phyloP scores from a whole-genome alignment of 306 rosid genomes.

The Cicer arietinum region DNA sequence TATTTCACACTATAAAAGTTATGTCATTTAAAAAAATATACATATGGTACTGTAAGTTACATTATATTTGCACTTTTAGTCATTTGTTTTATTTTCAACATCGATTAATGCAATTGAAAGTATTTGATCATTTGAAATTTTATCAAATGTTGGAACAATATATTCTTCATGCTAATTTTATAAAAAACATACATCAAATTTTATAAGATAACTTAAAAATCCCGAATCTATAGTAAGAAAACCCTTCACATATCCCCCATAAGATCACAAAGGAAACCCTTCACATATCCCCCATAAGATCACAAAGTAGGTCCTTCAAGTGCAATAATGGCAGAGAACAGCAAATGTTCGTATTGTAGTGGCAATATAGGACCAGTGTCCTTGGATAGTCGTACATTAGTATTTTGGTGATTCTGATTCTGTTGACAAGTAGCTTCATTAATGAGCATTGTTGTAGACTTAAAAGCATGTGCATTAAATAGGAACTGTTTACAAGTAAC shows the following conservation, averaged over 20 bases:
- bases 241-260: background rate
- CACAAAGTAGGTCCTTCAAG: background rate
- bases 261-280: background rate
- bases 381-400: background rate
- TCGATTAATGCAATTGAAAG: too few relatives aligned
- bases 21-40: too few relatives aligned
- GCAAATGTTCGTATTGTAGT: conserved; percentile 1
- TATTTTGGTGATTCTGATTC: conserved; percentile 5
- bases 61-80: too few relatives aligned
- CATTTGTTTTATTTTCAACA: too few relatives aligned
- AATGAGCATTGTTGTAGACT: background rate
- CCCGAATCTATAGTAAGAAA: background rate
- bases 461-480: background rate
- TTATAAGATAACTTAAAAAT: too few relatives aligned
- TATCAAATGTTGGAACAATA: too few relatives aligned
- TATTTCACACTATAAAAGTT: too few relatives aligned
- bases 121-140: too few relatives aligned
- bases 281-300: background rate
- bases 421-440: background rate
- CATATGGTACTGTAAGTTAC: too few relatives aligned
- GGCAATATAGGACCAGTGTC: background rate
- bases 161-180: too few relatives aligned
- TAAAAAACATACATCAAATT: too few relatives aligned
- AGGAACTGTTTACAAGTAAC: conserved; percentile 8
- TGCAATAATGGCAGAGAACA: conserved; percentile 18